These are phyloP conservation scores for Verticillium klebahnii DNA, from an alignment of 2,329 filamentous ascomycete species.

Conservation along the genomic window DNA sequence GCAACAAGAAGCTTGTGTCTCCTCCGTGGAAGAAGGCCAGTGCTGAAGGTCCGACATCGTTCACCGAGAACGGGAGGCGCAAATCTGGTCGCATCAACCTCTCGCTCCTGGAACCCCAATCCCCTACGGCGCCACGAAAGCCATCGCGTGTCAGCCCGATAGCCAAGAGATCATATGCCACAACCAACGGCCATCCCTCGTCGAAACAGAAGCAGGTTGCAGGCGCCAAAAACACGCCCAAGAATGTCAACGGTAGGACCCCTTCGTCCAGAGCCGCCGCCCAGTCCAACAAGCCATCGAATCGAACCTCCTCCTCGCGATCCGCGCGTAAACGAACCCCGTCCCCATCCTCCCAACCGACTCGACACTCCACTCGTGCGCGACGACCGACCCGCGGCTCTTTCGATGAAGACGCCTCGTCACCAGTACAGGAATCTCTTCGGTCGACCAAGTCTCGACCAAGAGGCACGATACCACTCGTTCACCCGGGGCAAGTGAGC, in stretches of 20 bases:
- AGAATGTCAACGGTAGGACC: constrained; percentile 18
- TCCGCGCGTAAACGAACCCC: constrained; percentile 33
- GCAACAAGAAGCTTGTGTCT: constrained; percentile 56
- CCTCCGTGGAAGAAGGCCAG: constrained; percentile 90
- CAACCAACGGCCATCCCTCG: constrained; percentile 22
- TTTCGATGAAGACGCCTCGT: constrained; percentile 17
- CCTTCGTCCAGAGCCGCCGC: constrained; percentile 7
- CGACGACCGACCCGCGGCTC: constrained; percentile 37
- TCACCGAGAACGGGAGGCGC: constrained; percentile 67
- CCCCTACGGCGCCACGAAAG: constrained; percentile 42
- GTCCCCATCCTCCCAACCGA: constrained; percentile 33
- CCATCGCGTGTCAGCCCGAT: constrained; percentile 26
- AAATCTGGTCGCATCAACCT: constrained; percentile 62
- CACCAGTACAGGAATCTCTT: constrained; percentile 17
- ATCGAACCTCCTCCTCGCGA: constrained; percentile 26
- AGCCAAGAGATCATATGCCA: constrained; percentile 20
- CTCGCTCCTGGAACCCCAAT: constrained; percentile 44
- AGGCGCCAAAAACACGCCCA: constrained; percentile 23
- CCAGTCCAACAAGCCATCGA: constrained; percentile 18
- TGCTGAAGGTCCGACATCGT: constrained; percentile 83
- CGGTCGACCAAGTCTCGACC: constrained; percentile 26
- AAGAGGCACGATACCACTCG: constrained; percentile 42
- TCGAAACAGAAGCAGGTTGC: constrained; percentile 23
- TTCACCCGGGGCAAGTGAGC: constrained; percentile 55
- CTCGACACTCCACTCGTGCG: constrained; percentile 35